A percentile compares a stretch with the other conserved stretches of the same genome.
Evolutionary conservation across 208 protist genomes (phyloP).

Genomic region (Trypanosoma grayi): DNA sequence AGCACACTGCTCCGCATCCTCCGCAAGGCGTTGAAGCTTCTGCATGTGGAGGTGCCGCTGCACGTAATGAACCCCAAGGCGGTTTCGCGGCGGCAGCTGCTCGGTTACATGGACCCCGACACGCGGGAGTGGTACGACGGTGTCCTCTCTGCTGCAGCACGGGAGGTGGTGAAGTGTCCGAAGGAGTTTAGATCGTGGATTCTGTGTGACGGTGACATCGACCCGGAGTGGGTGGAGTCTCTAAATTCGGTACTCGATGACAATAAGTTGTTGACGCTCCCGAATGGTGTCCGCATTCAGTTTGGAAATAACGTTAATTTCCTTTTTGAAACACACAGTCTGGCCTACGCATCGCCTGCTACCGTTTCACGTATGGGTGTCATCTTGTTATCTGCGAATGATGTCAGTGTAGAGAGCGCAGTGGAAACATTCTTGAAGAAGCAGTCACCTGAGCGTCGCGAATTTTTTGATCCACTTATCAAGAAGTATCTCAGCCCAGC

Average conservation of each 20-base stretch:
- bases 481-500: slow-evolving; percentile 81
- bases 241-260: slow-evolving; percentile 99
- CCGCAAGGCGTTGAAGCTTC: slow-evolving; percentile 71
- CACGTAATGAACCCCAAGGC: slow-evolving; percentile 94
- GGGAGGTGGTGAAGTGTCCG: slow-evolving; percentile 75
- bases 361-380: slow-evolving; percentile 98
- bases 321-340: slow-evolving; percentile 96
- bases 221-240: slow-evolving; percentile 98
- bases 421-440: slow-evolving; percentile 76
- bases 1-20: slow-evolving; percentile 86
- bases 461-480: slow-evolving; percentile 59
- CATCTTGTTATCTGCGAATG: slow-evolving; percentile 94
- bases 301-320: slow-evolving; percentile 95
- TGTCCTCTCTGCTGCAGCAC: slow-evolving; percentile 96
- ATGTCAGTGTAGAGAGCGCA: slow-evolving; percentile 86
- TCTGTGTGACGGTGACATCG: slow-evolving; percentile 97
- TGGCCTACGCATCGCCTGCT: slow-evolving; percentile 98
- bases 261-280: slow-evolving; percentile 98
- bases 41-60: slow-evolving; percentile 73
- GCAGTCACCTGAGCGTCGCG: slow-evolving; percentile 34
- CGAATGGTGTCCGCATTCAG: slow-evolving; percentile 96
- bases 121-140: slow-evolving; percentile 98
- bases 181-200: slow-evolving; percentile 89
- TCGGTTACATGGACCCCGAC: slow-evolving; percentile 95
- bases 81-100: slow-evolving; percentile 91